Evolutionary conservation across 768 basidiomycete species (phyloP).

Genomic region (Pleurotus pulmonarius): DNA sequence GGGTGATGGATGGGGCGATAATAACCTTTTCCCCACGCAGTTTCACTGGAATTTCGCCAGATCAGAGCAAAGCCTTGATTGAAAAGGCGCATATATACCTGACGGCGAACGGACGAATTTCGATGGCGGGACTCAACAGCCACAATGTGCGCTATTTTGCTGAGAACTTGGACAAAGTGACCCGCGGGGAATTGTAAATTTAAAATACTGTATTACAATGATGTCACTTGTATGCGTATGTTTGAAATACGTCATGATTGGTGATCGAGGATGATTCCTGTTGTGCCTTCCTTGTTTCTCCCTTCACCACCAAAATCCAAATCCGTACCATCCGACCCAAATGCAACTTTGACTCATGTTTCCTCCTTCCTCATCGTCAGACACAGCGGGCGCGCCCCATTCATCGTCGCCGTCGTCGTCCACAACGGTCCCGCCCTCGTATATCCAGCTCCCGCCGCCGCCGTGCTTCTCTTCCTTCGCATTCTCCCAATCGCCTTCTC

Average conservation of each 20-base stretch:
- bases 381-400: neutral
- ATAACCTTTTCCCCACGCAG: constrained; percentile 29
- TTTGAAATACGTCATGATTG: constrained; percentile 6
- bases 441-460: constrained; percentile 31
- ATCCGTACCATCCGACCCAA: neutral
- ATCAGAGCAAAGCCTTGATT: constrained; percentile 64
- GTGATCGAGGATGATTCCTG: neutral
- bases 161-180: constrained; percentile 60
- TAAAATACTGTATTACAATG: neutral
- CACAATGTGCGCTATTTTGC: constrained; percentile 78
- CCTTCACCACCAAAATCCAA: neutral
- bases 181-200: constrained; percentile 36
- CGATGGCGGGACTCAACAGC: constrained; percentile 90
- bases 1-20: constrained; percentile 1
- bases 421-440: constrained; percentile 16
- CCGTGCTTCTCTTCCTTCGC: constrained; percentile 27
- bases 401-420: neutral
- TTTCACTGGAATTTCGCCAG: constrained; percentile 75
- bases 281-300: neutral
- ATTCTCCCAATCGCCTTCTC: constrained; percentile 28
- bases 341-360: neutral
- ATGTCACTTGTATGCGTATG: constrained; percentile 5
- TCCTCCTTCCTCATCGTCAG: constrained; percentile 5
- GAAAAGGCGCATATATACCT: constrained; percentile 81
- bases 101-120: constrained; percentile 85